Percentiles rank a stretch among this genome's conserved stretches.
Conservation (phyloP, 108 stramenopile genomes). For the Heterococcus sp. region DNA sequence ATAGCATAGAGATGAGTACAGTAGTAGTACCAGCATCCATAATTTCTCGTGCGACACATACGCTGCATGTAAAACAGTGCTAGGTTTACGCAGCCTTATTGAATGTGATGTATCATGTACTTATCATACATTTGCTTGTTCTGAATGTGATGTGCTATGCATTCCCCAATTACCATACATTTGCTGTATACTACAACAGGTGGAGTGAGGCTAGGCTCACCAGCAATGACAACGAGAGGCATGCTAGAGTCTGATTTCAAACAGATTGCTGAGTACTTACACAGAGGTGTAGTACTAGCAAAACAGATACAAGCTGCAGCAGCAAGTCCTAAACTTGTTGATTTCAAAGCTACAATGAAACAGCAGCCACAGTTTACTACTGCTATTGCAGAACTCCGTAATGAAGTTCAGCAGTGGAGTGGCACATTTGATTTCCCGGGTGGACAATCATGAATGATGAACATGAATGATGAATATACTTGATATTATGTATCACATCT, state of each 20-base stretch:
- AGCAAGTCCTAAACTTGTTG: slow-evolving; percentile 66
- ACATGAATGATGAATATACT: too few species aligned
- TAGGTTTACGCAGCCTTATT: background rate
- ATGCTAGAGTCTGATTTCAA: slow-evolving; percentile 43
- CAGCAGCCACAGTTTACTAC: slow-evolving; percentile 5
- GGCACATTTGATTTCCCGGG: slow-evolving; percentile 18
- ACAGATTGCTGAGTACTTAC: slow-evolving; percentile 35
- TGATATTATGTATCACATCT: too few species aligned
- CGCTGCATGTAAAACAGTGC: too few species aligned
- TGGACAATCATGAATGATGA: too few species aligned
- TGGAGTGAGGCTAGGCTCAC: slow-evolving; percentile 49
- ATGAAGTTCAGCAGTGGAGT: slow-evolving; percentile 26
- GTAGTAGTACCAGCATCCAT: too few species aligned
- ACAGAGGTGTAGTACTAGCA: slow-evolving; percentile 33
- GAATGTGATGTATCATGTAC: background rate
- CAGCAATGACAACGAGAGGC: slow-evolving; percentile 56
- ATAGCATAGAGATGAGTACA: background rate
- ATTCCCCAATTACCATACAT: background rate
- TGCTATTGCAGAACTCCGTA: slow-evolving; percentile 6
- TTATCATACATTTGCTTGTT: background rate
- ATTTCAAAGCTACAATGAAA: slow-evolving; percentile 66
- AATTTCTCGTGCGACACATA: too few species aligned
- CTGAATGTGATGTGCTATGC: background rate
- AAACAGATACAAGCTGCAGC: slow-evolving; percentile 33
- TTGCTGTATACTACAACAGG: background rate